A percentile compares a stretch with the other conserved stretches of the same genome.
These are phyloP conservation scores for Corylus americana DNA, from an alignment of 306 rosid genomes.

Conservation along the genomic window DNA sequence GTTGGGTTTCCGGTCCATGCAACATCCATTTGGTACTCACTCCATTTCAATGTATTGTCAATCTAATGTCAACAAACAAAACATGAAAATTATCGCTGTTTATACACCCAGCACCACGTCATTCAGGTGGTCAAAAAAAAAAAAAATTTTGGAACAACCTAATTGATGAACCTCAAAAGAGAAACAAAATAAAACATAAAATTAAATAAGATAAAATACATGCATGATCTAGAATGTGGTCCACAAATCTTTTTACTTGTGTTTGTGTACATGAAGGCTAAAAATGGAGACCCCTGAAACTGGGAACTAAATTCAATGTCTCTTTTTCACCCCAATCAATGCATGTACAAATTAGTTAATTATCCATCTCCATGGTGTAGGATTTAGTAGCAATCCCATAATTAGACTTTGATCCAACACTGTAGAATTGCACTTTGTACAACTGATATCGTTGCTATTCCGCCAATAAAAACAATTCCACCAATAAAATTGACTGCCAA, in stretches of 20 bases:
- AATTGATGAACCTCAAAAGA: background rate
- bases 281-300: background rate
- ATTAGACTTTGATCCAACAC: background rate
- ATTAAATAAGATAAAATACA: background rate
- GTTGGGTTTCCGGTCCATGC: slow-evolving; percentile 14
- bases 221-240: background rate
- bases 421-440: background rate
- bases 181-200: background rate
- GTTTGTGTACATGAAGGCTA: background rate
- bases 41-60: background rate
- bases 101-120: background rate
- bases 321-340: background rate
- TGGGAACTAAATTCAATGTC: background rate
- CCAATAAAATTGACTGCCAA: background rate
- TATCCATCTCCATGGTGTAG: background rate
- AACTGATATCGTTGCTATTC: background rate
- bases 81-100: background rate
- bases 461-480: background rate
- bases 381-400: background rate
- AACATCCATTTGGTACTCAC: slow-evolving; percentile 14
- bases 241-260: background rate
- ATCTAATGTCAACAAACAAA: slow-evolving; percentile 13
- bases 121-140: background rate
- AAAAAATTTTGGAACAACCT: background rate
- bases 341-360: background rate